Evolutionary conservation across 2,329 filamentous ascomycete species (phyloP).

Genomic region (Colletotrichum sansevieriae): DNA sequence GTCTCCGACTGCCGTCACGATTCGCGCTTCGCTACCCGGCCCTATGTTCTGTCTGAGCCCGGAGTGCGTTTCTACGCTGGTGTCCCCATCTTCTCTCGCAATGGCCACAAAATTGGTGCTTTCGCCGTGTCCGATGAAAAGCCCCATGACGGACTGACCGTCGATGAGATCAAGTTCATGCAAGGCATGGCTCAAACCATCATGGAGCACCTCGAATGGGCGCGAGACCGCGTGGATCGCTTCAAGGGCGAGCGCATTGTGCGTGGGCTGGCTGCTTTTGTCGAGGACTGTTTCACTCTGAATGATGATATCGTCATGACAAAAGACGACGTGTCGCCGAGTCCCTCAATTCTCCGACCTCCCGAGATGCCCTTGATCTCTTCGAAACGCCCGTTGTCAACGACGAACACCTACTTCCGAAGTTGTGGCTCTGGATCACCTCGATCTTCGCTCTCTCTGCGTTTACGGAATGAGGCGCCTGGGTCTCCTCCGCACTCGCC

Average conservation of each 20-base stretch:
- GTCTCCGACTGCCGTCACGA: slow-evolving; percentile 50
- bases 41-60: slow-evolving; percentile 50
- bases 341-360: slow-evolving; percentile 22
- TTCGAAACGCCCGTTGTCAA: slow-evolving; percentile 23
- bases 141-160: slow-evolving; percentile 63
- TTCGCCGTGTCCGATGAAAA: slow-evolving; percentile 71
- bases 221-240: slow-evolving; percentile 63
- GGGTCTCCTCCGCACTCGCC: slow-evolving; percentile 11
- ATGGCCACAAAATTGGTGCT: slow-evolving; percentile 69
- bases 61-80: slow-evolving; percentile 55
- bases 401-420: slow-evolving; percentile 33
- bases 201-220: slow-evolving; percentile 73
- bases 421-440: not conserved
- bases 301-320: slow-evolving; percentile 8
- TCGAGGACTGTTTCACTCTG: slow-evolving; percentile 60
- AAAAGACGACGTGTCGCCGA: slow-evolving; percentile 30
- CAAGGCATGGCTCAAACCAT: slow-evolving; percentile 68
- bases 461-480: not conserved
- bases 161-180: slow-evolving; percentile 65
- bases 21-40: slow-evolving; percentile 49
- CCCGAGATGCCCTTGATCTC: slow-evolving; percentile 33
- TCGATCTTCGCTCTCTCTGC: slow-evolving; percentile 15
- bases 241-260: slow-evolving; percentile 67
- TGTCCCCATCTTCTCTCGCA: slow-evolving; percentile 70
- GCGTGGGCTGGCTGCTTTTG: slow-evolving; percentile 66